These are phyloP conservation scores for Raddia guianensis DNA, from an alignment of 176 grass and related monocot species.

Conservation along the genomic window DNA sequence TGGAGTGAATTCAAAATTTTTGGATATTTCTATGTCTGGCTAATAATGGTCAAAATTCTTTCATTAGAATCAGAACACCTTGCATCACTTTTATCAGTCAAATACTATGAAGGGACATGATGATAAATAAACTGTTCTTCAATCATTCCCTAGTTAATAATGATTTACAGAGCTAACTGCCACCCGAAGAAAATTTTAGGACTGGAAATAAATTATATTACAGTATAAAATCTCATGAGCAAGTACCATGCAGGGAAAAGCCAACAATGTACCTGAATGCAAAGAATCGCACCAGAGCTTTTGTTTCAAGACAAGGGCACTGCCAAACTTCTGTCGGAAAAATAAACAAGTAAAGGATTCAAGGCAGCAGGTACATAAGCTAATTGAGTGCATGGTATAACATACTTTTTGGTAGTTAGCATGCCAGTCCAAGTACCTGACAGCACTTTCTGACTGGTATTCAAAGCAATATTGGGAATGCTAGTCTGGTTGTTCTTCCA, in stretches of 20 bases:
- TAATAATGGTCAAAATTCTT: background rate
- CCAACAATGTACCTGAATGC: slow-evolving; percentile 40
- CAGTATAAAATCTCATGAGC: slow-evolving; percentile 7
- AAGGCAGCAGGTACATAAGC: slow-evolving; percentile 55
- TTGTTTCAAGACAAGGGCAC: slow-evolving; percentile 57
- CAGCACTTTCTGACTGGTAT: background rate
- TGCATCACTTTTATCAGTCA: background rate
- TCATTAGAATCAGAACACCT: background rate
- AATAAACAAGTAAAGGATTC: slow-evolving; percentile 53
- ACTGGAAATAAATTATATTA: background rate
- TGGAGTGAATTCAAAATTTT: no score
- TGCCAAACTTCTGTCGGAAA: slow-evolving; percentile 66
- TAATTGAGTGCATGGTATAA: background rate
- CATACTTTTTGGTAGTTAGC: background rate
- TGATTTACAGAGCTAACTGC: background rate
- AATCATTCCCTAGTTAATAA: background rate
- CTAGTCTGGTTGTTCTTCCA: background rate
- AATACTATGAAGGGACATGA: background rate
- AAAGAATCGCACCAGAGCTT: slow-evolving; percentile 47
- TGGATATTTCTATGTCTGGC: no score
- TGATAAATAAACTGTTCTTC: background rate
- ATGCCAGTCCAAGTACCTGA: background rate
- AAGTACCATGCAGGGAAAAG: slow-evolving; percentile 47
- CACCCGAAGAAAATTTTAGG: background rate
- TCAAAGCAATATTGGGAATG: background rate